phyloP scores from a whole-genome alignment of 2,329 filamentous ascomycete species.

The Apiospora sp. region DNA sequence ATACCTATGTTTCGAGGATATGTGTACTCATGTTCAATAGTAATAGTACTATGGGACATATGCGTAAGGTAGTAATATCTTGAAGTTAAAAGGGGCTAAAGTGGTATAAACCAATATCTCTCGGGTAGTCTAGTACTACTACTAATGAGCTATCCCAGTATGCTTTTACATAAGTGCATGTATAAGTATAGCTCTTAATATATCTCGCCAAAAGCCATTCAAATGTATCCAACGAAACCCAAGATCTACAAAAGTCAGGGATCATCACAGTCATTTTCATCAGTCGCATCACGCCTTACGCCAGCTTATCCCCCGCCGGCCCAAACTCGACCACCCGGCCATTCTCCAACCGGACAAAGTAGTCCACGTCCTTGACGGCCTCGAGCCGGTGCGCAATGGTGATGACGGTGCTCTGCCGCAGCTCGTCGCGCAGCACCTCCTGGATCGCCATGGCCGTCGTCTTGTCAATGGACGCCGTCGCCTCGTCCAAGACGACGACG shows the following conservation, averaged over 20 bases:
- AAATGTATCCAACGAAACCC: neutral
- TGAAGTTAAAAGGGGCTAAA: too few species aligned
- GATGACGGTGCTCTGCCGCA: constrained; percentile 65
- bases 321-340: constrained; percentile 60
- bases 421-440: constrained; percentile 62
- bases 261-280: neutral
- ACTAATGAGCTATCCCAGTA: neutral
- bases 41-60: too few species aligned
- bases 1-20: too few species aligned
- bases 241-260: neutral
- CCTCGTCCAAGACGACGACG: constrained; percentile 70
- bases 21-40: too few species aligned
- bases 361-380: constrained; percentile 66
- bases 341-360: constrained; percentile 60
- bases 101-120: too few species aligned
- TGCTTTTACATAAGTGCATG: neutral
- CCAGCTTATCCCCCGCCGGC: constrained; percentile 34
- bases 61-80: too few species aligned
- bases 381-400: constrained; percentile 72
- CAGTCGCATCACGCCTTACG: neutral
- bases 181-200: neutral
- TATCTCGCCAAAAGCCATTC: neutral
- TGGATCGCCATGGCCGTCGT: constrained; percentile 67
- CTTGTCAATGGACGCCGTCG: constrained; percentile 69
- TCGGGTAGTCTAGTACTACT: too few species aligned